Base-by-base conservation (phyloP, 2,329 filamentous ascomycete species). In the Cladorrhinum sp. region DNA sequence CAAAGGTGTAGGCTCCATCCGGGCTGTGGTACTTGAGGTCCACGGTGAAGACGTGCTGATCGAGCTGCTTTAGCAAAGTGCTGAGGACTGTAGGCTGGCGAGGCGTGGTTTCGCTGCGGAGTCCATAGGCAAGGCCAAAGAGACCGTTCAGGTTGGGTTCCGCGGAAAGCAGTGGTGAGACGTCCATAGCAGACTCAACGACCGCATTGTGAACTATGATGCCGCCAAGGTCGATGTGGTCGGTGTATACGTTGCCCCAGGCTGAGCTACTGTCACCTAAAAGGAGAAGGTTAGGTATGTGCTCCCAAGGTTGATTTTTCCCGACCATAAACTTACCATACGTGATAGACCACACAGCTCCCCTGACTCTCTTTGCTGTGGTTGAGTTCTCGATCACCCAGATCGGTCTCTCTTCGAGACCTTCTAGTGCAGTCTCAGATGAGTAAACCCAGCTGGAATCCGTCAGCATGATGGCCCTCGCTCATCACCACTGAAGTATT, bases 401-500 rank as follows among this genome's bases (percentile, higher is more conserved):
- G 24, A 77, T 68, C 53, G 72, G 68, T 24, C 76, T 85, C 7
- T 72, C 70, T 26, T 81, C 78, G 55, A 84, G 73, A 16, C 74
- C 73, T n/a, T 70, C 67, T 3, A 74, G 67, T 0, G 80, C 72
- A 14, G 79, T 82, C 60, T 82, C 78, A 2, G 79, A 75, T 1
- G 80, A 81, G 69, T 82, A 81, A 18, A 83, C 75, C 82, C 82
- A 84, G n/a, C 81, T 83, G 53, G 8, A 23, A 60, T 64, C n/a
- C 12, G 33, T 67, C 62, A 61, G 14, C 50, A 42, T 16, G 33
- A 26, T n/a, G 2, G 33, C 33, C 28, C 9, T 3, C 10, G 1
- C n/a, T 12, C 16, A 9, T 60, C 16, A 18, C 9, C 21, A 12
- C 3, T 18, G 23, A 52, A 52, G 16, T 4, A 28, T 28, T 33